Evolutionary conservation across 495 filamentous ascomycete genomes (phyloP), one percentile per base, ranked within the genome.

Genomic region (Hypomontagnella submonticulosa): DNA sequence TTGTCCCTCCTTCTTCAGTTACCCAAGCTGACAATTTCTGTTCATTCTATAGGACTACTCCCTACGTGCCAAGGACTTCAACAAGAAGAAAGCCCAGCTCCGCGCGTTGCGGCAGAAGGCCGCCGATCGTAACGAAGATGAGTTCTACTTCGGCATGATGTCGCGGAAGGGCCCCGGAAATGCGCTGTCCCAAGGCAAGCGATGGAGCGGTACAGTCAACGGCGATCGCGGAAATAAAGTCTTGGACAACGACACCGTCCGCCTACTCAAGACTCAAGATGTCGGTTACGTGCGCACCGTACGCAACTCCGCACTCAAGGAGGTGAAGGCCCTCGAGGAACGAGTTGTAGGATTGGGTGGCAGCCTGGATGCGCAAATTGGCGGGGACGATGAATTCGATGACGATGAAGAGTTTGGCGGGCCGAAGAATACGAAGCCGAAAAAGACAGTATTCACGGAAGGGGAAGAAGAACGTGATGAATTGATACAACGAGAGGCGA

Each of bases 251-350:
- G 91, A 96, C 57, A 87, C 88, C 13, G 90, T 95, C 19, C 88
- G 92, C 71, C 75, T 97, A 68, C 85, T 97, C 63, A 99, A 99
- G 85, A 98, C 96, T 42, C 96, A 99, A 79, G 95, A 99, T 79
- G 81, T 90, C 32, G 93, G 90, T 6, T 98, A 98, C 72, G 71
- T 99, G 20, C 81, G 92, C 68, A 92, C 81, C 44, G 78, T 78
- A 75, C 74, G 83, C n/a, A 84, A 80, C 65, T 76, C 81, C 48
- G 78, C 80, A n/a, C 66, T 67, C 56, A 80, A 79, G 66, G 80
- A 83, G 41, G 73, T 78, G 15, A 70, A 68, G 20, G 66, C 36
- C 27, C 70, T 85, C 15, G 78, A 83, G 70, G 75, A 80, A 71
- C 69, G 81, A 12, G 75, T 75, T 11, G 68, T 80, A 1, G 63